Base-by-base conservation (phyloP, 2,329 filamentous ascomycete genomes). In the Dothiorella sarmentorum region DNA sequence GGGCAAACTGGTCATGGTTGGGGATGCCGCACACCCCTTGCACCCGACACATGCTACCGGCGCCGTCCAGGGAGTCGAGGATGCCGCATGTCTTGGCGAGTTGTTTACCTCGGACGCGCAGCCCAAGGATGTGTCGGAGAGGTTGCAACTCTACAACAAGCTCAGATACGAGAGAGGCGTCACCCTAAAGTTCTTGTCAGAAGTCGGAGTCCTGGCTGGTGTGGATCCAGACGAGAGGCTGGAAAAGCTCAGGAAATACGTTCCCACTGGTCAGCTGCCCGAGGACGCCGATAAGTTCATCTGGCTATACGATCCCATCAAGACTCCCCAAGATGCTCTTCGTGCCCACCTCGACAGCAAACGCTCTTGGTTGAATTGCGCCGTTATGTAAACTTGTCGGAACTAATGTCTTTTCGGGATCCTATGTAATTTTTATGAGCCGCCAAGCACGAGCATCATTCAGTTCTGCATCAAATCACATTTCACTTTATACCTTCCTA, bases 21-120 rank as follows among this genome's bases (percentile, higher is more conserved):
- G 60, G 3, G 61, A 62, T 22, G 61, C 61, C 3, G 61, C 61
- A 2, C 59, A 62, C 35, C 61, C 56, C 44, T 55, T 58, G 33
- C 61, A 59, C 27, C 61, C 58, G 27, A 60, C 56, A n/a, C 52
- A 37, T 33, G 45, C 35, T 3, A 58, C 29, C 24, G 61, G 61
- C 11, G 61, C 57, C 5, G 61, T 61, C 7, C 61, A 63, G 53
- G 61, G 60, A 13, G 38, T 61, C 10, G 61, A 63, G 31, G 61
- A 63, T n/a, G 61, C 60, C 5, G 61, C 58, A 27, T 49, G 60
- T 9, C 55, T 63, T 7, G 61, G 58, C 26, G 49, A 58, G 4
- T 47, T 63, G 4, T 57, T 63, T 13, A 49, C 57, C 26, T 47
- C 52, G 15, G 58, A 63, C 20, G 51, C 56, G 2, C 31, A 11